Conservation (phyloP, 1,284 basidiomycete genomes). For the Melampsora allii-populina region DNA sequence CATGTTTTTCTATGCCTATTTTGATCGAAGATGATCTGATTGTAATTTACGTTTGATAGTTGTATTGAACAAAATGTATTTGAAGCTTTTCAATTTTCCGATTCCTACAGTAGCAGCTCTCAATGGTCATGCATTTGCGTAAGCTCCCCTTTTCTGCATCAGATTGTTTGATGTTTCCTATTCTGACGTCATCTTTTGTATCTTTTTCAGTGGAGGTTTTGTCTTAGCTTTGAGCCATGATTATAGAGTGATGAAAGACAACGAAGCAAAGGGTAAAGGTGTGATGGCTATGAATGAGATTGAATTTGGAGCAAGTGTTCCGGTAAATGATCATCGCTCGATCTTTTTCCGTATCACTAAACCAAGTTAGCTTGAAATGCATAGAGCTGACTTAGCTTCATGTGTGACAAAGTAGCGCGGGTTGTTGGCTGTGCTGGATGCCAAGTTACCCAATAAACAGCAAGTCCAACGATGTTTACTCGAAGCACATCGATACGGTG, state of each 20-base stretch:
- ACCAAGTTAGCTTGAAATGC: no score
- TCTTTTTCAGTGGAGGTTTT: slow-evolving; percentile 46
- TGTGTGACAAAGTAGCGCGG: slow-evolving; percentile 13
- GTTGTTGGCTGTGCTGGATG: slow-evolving; percentile 15
- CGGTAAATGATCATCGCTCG: slow-evolving; percentile 1
- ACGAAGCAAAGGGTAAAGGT: slow-evolving; percentile 46
- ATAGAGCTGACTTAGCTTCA: neutral
- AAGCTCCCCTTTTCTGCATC: neutral
- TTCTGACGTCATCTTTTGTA: neutral
- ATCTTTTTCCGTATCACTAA: neutral
- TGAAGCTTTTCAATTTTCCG: slow-evolving; percentile 48
- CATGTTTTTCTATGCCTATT: neutral
- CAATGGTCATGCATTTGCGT: slow-evolving; percentile 51
- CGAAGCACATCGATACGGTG: slow-evolving; percentile 28
- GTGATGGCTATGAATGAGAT: slow-evolving; percentile 48
- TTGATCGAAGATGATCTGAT: neutral
- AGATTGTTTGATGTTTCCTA: neutral
- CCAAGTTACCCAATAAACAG: slow-evolving; percentile 26
- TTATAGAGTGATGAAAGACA: slow-evolving; percentile 47
- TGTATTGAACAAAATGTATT: slow-evolving; percentile 38
- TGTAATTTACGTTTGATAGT: neutral
- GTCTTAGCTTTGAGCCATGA: slow-evolving; percentile 48
- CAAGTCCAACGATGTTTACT: slow-evolving; percentile 1
- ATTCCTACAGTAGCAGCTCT: slow-evolving; percentile 50
- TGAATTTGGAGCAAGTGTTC: slow-evolving; percentile 43